Evolutionary conservation across 768 basidiomycete species (phyloP).

Genomic region (Lepiota brunneoincarnata): DNA sequence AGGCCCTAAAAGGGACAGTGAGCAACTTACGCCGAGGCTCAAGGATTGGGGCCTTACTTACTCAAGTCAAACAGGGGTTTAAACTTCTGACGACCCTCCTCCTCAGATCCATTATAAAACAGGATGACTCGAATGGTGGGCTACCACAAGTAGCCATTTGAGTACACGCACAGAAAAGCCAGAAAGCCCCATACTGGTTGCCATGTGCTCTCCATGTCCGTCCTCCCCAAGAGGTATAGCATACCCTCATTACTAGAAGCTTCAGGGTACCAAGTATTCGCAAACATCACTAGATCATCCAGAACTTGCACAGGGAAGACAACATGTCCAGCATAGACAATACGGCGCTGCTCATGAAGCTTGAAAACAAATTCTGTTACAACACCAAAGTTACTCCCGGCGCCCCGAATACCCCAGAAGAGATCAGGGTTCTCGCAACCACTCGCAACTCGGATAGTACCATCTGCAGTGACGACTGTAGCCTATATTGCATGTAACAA

Average conservation of each 20-base stretch:
- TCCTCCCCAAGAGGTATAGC: background rate
- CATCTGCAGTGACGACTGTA: slow-evolving; percentile 44
- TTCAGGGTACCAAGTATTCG: slow-evolving; percentile 36
- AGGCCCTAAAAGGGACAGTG: slow-evolving; percentile 29
- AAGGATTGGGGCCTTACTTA: slow-evolving; percentile 16
- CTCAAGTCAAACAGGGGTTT: slow-evolving; percentile 45
- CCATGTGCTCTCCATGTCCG: too few relatives aligned
- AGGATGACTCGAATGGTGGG: slow-evolving; percentile 31
- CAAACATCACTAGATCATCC: slow-evolving; percentile 28
- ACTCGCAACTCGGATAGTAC: slow-evolving; percentile 34
- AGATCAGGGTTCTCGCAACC: slow-evolving; percentile 40
- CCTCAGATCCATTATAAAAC: slow-evolving; percentile 52
- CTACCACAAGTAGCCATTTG: slow-evolving; percentile 23
- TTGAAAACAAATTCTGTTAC: slow-evolving; percentile 50
- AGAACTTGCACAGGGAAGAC: slow-evolving; percentile 30
- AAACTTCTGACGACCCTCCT: slow-evolving; percentile 41
- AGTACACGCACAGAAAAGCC: too few relatives aligned
- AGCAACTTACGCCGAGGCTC: background rate
- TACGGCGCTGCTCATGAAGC: slow-evolving; percentile 47
- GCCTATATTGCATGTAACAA: slow-evolving; percentile 26
- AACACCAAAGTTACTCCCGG: slow-evolving; percentile 58
- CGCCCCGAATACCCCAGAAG: slow-evolving; percentile 53
- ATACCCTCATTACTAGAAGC: slow-evolving; percentile 38
- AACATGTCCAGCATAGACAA: slow-evolving; percentile 43
- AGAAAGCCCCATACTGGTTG: too few relatives aligned